Percentiles rank a stretch among this genome's conserved stretches.
Evolutionary conservation across 1,139 yeast species (phyloP).

Genomic region (Yamadazyma kanchanaburiensis): DNA sequence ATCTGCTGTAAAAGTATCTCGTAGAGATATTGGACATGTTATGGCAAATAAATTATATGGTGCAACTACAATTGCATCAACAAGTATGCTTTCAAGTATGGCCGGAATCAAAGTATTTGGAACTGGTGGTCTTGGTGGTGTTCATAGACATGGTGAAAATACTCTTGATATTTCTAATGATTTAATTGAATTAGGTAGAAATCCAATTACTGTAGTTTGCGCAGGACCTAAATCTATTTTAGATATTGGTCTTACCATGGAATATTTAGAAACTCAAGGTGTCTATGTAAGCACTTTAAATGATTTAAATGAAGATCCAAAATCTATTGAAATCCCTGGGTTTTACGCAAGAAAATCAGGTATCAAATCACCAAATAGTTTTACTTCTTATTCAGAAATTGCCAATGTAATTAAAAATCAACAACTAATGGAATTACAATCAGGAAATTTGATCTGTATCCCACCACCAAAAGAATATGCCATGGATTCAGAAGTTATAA

Average conservation of each 20-base stretch:
- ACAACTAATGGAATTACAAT: slow-evolving; percentile 45
- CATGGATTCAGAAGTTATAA: slow-evolving; percentile 51
- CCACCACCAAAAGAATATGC: slow-evolving; percentile 76
- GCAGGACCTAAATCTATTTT: slow-evolving; percentile 88
- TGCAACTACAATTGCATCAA: slow-evolving; percentile 88
- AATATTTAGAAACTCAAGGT: slow-evolving; percentile 86
- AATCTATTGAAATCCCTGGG: slow-evolving; percentile 61
- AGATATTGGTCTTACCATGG: slow-evolving; percentile 79
- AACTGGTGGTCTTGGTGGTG: slow-evolving; percentile 94
- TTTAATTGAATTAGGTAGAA: slow-evolving; percentile 75
- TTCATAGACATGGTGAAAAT: slow-evolving; percentile 71
- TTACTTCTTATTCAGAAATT: slow-evolving; percentile 50
- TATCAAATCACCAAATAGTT: slow-evolving; percentile 63
- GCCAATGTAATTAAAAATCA: slow-evolving; percentile 61
- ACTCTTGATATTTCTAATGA: slow-evolving; percentile 88
- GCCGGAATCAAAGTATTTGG: slow-evolving; percentile 87
- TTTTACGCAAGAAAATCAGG: slow-evolving; percentile 81
- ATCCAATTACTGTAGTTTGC: slow-evolving; percentile 86
- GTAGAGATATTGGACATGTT: slow-evolving; percentile 77
- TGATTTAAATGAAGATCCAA: slow-evolving; percentile 18
- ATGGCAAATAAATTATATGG: slow-evolving; percentile 66
- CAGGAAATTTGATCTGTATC: slow-evolving; percentile 78
- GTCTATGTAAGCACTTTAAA: slow-evolving; percentile 54
- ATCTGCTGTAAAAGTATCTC: slow-evolving; percentile 59
- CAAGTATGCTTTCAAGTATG: slow-evolving; percentile 73